Evolutionary conservation across 306 rosid species (phyloP).

Genomic region (Adenanthera pavonina): DNA sequence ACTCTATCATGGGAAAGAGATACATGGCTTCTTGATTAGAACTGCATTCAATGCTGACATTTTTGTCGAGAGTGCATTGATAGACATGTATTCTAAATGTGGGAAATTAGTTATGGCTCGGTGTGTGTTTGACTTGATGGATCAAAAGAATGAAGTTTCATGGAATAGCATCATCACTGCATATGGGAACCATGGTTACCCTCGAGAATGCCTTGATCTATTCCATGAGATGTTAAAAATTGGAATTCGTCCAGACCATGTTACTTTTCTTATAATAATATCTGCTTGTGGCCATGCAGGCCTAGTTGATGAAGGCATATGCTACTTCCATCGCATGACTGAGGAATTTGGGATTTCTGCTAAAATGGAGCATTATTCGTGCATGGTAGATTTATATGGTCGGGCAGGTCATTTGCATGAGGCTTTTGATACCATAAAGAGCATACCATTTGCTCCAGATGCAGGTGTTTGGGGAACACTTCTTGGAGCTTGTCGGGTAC

Average conservation of each 20-base stretch:
- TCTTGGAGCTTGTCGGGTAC: slow-evolving; percentile 85
- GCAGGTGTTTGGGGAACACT: slow-evolving; percentile 91
- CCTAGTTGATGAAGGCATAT: slow-evolving; percentile 62
- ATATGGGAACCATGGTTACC: slow-evolving; percentile 74
- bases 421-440: slow-evolving; percentile 70
- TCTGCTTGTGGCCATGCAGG: slow-evolving; percentile 91
- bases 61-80: slow-evolving; percentile 65
- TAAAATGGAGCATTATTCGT: slow-evolving; percentile 80
- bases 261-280: slow-evolving; percentile 78
- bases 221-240: slow-evolving; percentile 66
- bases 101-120: slow-evolving; percentile 68
- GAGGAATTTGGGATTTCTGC: slow-evolving; percentile 63
- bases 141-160: slow-evolving; percentile 75
- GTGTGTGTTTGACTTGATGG: slow-evolving; percentile 66
- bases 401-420: slow-evolving; percentile 71
- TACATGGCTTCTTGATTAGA: slow-evolving; percentile 68
- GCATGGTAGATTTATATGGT: slow-evolving; percentile 80
- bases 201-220: slow-evolving; percentile 58
- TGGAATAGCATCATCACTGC: slow-evolving; percentile 86
- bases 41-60: slow-evolving; percentile 56
- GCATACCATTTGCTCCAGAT: slow-evolving; percentile 79
- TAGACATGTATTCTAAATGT: slow-evolving; percentile 88
- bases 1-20: slow-evolving; percentile 70
- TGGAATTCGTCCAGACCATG: slow-evolving; percentile 71
- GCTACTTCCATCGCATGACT: slow-evolving; percentile 68